Percentiles rank a stretch among this genome's conserved stretches.
phyloP scores from a whole-genome alignment of 768 basidiomycete genomes.

The Gyrodon lividus region DNA sequence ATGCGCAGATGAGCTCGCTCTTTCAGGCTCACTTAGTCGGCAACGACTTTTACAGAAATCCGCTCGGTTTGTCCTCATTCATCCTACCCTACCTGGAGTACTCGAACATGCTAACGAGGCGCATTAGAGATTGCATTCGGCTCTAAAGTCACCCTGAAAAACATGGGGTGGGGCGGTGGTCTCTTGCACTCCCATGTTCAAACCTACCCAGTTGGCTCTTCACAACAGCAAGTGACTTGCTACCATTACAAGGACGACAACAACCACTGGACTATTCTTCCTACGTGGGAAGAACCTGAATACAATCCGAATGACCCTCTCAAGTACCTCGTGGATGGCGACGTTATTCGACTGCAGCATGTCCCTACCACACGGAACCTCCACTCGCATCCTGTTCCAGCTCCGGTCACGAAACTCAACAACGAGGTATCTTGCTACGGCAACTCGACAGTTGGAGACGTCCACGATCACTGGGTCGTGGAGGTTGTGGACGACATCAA shows the following conservation, averaged over 20 bases:
- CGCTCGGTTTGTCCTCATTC: conserved; percentile 58
- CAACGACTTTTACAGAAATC: conserved; percentile 90
- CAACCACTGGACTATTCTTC: conserved; percentile 85
- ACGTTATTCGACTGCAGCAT: conserved; percentile 81
- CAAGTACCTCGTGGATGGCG: conserved; percentile 71
- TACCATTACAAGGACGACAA: conserved; percentile 99
- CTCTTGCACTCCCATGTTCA: conserved; percentile 97
- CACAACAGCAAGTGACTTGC: conserved; percentile 96
- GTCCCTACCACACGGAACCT: conserved; percentile 82
- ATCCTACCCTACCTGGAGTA: not conserved
- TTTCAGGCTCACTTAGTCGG: conserved; percentile 97
- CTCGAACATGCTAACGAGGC: not conserved
- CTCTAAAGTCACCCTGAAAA: conserved; percentile 90
- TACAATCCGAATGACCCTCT: conserved; percentile 67
- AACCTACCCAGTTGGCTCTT: conserved; percentile 86
- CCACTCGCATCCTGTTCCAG: conserved; percentile 86
- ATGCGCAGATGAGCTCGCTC: conserved; percentile 97
- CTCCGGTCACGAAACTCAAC: conserved; percentile 86
- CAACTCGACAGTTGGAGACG: conserved; percentile 83
- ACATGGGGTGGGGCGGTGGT: conserved; percentile 97
- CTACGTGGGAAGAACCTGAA: conserved; percentile 72
- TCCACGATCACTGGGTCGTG: conserved; percentile 87
- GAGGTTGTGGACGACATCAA: conserved; percentile 92
- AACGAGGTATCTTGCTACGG: conserved; percentile 95
- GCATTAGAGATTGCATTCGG: conserved; percentile 80